These are phyloP conservation scores for Potentilla sterilis DNA, from an alignment of 306 rosid species.

Conservation along the genomic window DNA sequence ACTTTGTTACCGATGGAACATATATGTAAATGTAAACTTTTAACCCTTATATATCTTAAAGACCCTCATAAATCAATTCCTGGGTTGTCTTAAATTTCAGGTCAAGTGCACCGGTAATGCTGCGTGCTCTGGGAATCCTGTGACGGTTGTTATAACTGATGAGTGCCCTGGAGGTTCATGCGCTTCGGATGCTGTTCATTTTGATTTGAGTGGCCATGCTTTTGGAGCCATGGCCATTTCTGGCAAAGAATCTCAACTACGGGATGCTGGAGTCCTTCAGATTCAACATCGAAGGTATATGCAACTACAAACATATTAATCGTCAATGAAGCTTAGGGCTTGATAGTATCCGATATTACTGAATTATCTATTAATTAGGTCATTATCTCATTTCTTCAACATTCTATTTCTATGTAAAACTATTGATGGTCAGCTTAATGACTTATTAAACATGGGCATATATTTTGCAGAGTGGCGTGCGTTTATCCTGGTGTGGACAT, in stretches of 20 bases:
- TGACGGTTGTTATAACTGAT: slow-evolving; percentile 65
- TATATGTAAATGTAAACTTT: background rate
- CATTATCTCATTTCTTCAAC: background rate
- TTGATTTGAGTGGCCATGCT: slow-evolving; percentile 80
- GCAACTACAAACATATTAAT: too few species aligned
- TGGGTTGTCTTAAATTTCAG: slow-evolving; percentile 27
- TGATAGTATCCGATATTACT: background rate
- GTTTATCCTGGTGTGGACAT: slow-evolving; percentile 40
- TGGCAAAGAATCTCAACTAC: slow-evolving; percentile 43
- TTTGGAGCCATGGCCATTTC: slow-evolving; percentile 82
- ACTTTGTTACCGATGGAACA: background rate
- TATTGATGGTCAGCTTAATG: background rate
- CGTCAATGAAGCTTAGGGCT: background rate
- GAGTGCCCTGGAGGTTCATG: slow-evolving; percentile 57
- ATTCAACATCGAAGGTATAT: slow-evolving; percentile 56
- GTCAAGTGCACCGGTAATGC: slow-evolving; percentile 55
- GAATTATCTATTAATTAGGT: too few species aligned
- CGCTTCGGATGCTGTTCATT: slow-evolving; percentile 48
- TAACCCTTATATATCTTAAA: background rate
- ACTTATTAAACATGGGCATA: background rate
- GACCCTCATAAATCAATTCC: background rate
- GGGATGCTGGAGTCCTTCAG: slow-evolving; percentile 49
- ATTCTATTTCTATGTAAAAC: background rate
- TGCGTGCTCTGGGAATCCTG: slow-evolving; percentile 61
- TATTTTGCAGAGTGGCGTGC: slow-evolving; percentile 49